Percentiles rank a stretch among this genome's conserved stretches.
Conservation (phyloP, 73 alveolate genomes). For the Symbiodinium natans region DNA sequence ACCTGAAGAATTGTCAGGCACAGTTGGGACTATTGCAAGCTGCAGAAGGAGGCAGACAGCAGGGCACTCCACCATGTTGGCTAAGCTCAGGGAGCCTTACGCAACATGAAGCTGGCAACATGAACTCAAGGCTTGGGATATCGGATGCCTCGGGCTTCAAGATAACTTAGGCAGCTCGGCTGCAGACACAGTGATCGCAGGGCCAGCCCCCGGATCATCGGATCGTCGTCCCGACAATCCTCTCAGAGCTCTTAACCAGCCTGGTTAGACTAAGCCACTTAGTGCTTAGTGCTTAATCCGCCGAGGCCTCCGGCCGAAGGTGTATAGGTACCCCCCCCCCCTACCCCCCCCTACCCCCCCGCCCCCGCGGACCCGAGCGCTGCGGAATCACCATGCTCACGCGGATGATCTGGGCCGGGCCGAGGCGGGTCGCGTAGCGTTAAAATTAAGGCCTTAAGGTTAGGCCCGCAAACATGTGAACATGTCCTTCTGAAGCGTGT, state of each 20-base stretch:
- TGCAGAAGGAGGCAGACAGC: not conserved
- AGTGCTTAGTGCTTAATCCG: no score
- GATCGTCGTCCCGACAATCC: constrained; percentile 97
- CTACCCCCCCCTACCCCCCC: no score
- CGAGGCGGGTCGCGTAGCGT: not conserved
- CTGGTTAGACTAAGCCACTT: no score
- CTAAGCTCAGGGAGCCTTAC: constrained; percentile 96
- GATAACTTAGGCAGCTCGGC: not conserved
- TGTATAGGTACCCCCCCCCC: no score
- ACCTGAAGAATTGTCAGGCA: not conserved
- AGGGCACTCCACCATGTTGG: constrained; percentile 95
- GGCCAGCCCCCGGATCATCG: constrained; percentile 98
- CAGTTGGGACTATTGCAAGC: no score
- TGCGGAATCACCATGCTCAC: no score
- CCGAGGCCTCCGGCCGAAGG: no score
- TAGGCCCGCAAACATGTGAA: no score
- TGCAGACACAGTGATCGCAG: constrained; percentile 96
- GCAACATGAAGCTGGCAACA: not conserved
- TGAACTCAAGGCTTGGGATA: no score
- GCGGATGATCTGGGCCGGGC: no score
- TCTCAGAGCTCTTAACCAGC: not conserved
- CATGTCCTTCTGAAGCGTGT: constrained; percentile 96
- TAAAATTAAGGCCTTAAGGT: no score
- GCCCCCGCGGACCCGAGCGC: no score
- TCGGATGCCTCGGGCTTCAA: not conserved